Base-by-base conservation (phyloP, 2,329 filamentous ascomycete species). In the Boeremia lycopersici region DNA sequence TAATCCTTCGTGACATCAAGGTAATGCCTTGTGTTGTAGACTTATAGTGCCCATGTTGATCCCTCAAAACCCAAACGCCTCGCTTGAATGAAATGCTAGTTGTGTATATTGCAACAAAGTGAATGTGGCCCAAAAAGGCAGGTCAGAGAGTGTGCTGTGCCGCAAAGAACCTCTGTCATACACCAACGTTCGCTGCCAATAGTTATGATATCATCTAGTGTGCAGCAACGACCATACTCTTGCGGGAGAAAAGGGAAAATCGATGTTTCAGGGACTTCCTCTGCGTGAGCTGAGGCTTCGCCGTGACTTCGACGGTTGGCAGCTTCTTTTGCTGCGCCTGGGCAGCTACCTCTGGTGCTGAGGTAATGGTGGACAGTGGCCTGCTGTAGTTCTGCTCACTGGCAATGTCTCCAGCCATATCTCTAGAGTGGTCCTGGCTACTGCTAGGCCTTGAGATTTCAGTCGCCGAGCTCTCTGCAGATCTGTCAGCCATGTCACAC, bases 401-500 rank as follows among this genome's bases (percentile, higher is more conserved):
- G 34, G 30, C 35, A 13, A 49, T 35, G 13, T 53, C 46, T 15
- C 33, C 41, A 25, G 17, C 23, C 25, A 43, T 36, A 9, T 52
- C 46, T 11, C 42, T 49, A 26, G 29, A 28, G 9, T 55, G 41
- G 13, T 46, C 52, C 6, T 55, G 46, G 28, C 47, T 51, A 28
- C 53, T 56, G 48, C 48, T 56, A 13, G 53, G 53, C 43, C 53
- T 51, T 3, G 53, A 56, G 8, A 51, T 51, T n/a, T 56, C 53
- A 12, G 53, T 56, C 6, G 53, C 43, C 11, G 53, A 56, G 38
- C 53, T 56, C 29, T 56, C 53, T 56, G 38, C 11, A 35, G 25
- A 6, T 7, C 15, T 36, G 12, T 56, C 40, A 56, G 48, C 33
- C 17, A 10, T 19, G 12, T 10, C 26, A 9, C 12, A 4, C 11